These are phyloP conservation scores for Arachnopeziza araneosa DNA, from an alignment of 2,329 filamentous ascomycete species.

Conservation along the genomic window DNA sequence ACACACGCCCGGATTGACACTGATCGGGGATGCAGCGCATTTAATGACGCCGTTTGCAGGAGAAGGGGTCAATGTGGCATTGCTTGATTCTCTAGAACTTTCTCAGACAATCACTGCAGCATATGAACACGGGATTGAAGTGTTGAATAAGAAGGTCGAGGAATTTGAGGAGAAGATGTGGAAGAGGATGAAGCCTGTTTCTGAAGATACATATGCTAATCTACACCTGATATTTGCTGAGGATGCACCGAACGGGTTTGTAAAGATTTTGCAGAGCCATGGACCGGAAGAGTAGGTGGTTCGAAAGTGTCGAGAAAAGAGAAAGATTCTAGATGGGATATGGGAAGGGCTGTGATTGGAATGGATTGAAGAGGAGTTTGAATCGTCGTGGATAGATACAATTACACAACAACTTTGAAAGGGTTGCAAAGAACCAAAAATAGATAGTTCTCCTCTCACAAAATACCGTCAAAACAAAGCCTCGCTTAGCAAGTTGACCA, in stretches of 20 bases:
- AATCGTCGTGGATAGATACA: too few species aligned
- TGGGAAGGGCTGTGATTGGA: neutral
- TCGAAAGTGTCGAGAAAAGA: neutral
- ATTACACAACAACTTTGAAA: too few species aligned
- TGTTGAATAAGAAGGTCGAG: neutral
- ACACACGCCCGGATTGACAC: conserved; percentile 33
- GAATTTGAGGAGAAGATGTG: neutral
- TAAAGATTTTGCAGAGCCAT: neutral
- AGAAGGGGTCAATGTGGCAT: conserved; percentile 35
- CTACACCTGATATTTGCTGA: neutral
- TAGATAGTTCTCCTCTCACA: too few species aligned
- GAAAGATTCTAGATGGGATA: neutral
- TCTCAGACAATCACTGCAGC: neutral
- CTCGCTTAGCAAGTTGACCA: too few species aligned
- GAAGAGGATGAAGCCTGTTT: neutral
- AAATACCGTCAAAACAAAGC: too few species aligned
- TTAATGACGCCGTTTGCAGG: conserved; percentile 42
- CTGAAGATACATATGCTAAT: neutral
- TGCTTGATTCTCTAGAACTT: conserved; percentile 32
- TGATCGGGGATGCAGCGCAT: conserved; percentile 47
- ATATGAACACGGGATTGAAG: neutral
- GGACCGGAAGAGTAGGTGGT: neutral
- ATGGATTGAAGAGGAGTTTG: too few species aligned
- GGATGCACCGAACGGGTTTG: neutral
- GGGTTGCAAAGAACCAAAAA: too few species aligned